Base-by-base conservation (phyloP, 176 grass and related monocot genomes). In the Oryza punctata region DNA sequence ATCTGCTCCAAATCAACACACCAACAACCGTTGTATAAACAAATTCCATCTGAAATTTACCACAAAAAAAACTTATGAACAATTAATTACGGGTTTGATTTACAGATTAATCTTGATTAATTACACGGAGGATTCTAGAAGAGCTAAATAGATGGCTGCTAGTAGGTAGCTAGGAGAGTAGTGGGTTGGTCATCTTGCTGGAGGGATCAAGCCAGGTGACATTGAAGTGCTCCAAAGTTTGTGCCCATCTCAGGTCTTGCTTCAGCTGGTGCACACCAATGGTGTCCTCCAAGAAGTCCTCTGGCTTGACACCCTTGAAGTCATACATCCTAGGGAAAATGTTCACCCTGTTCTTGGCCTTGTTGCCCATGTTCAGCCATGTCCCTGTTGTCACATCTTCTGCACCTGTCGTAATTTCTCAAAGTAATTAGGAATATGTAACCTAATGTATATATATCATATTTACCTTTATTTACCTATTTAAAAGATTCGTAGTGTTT, bases 241-340 rank as follows among this genome's bases (percentile, higher is more conserved):
- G 84, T 18, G 87, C 88, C 87, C 89, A 98, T 43, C 63, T 75
- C 6, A 85, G 7, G 63, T 78, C 86, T n/a, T 79, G 44, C 84
- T 95, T 98, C 38, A 93, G 10, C 82, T 93, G 84, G 80, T 98
- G 96, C 82, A 98, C 90, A 14, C 85, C 91, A 2, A 95, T 80
- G 63, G 92, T 98, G 73, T 81, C 85, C 13, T 64, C 72, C 41
- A 91, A 46, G 46, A 98, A 98, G 69, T 96, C 91, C 60, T 87
- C 41, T 12, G 60, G 12, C 13, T 85, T 59, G 15, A 69, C 49
- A 11, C 88, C 52, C 81, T 72, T 87, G 87, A 90, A 93, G 80
- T 95, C 93, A 21, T 95, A 95, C 96, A 95, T 95, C 68, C 70
- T 76, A 18, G 91, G 89, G 43, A 61, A 81, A 19, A 88, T 83